Evolutionary conservation across 495 filamentous ascomycete species (phyloP).

Genomic region (Staphylotrichum longicolle): DNA sequence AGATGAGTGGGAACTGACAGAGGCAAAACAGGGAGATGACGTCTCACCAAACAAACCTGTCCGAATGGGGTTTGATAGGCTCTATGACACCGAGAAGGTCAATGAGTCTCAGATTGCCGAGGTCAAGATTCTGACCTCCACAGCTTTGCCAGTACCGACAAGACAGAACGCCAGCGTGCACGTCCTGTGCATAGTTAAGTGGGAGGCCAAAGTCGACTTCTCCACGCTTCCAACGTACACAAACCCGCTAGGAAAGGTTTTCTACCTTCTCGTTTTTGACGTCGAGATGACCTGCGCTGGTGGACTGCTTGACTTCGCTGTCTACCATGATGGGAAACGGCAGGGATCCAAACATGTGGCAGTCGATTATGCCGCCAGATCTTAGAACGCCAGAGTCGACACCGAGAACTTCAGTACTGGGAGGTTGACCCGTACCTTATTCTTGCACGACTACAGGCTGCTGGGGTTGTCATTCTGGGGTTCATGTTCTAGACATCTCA

Average conservation of each 20-base stretch:
- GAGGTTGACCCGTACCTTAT: no score
- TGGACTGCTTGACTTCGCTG: conserved; percentile 1
- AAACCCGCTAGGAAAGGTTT: conserved; percentile 16
- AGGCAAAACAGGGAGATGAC: background rate
- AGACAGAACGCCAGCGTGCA: background rate
- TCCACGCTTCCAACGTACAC: conserved; percentile 10
- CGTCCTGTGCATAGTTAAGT: conserved; percentile 5
- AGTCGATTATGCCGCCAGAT: conserved; percentile 11
- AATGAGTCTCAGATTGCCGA: no score
- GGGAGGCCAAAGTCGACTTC: conserved; percentile 6
- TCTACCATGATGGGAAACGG: conserved; percentile 12
- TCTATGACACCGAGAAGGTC: background rate
- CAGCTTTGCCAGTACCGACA: background rate
- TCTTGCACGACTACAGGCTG: no score
- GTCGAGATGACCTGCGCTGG: conserved; percentile 16
- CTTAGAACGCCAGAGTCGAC: no score
- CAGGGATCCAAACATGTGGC: conserved; percentile 16
- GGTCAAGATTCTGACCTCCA: background rate
- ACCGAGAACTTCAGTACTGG: no score
- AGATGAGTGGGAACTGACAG: no score
- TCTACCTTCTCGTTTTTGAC: conserved; percentile 1
- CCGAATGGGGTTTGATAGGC: background rate
- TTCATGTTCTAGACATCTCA: no score
- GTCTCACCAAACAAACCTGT: background rate
- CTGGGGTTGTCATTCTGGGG: no score